Base-by-base conservation (phyloP, 2,329 filamentous ascomycete genomes). In the Fusarium devonianum region DNA sequence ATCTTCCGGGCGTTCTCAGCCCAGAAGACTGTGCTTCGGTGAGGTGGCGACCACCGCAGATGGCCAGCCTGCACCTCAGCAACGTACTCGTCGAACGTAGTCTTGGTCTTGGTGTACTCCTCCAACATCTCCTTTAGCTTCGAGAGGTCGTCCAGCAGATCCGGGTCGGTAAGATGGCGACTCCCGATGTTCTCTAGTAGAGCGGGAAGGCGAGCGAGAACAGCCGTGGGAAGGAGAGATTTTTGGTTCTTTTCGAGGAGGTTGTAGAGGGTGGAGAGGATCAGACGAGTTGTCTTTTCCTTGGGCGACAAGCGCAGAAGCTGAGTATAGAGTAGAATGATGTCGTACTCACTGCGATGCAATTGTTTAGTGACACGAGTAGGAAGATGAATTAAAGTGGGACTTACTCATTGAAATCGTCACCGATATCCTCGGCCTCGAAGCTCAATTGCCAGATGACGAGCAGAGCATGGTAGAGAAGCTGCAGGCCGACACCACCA, bases 401-500 rank as follows among this genome's bases (percentile, higher is more conserved):
- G 9, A 74, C 87, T 66, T 80, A 94, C 90, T 92, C 86, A 73
- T 97, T 90, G 49, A 99, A 78, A 30, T 93, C 92, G 52, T 87
- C 82, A 26, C 84, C 84, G 66, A 87, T 79, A 2, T 78, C 74
- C 50, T 88, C 86, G 10, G 91, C 90, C 70, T 97, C 94, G 62
- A 99, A 99, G 68, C 92, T 96, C 62, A 99, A 79, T 77, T 97
- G 92, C 94, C 94, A 99, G 49, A 99, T 77, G 10, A 96, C 92
- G 39, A 99, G 80, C 16, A 99, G 81, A 12, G 97, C 89, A 67
- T 97, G 91, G 71, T 99, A 99, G 29, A 99, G 81, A 29, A 97
- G 82, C 71, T 99, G 94, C 29, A 99, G 78, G 2, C 92, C 91
- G 51, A 99, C 90, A 7, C 92, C 92, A 37, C 92, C 91, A 49